Base-by-base conservation (phyloP, 2,329 filamentous ascomycete genomes). In the Ceratocystis papillata region DNA sequence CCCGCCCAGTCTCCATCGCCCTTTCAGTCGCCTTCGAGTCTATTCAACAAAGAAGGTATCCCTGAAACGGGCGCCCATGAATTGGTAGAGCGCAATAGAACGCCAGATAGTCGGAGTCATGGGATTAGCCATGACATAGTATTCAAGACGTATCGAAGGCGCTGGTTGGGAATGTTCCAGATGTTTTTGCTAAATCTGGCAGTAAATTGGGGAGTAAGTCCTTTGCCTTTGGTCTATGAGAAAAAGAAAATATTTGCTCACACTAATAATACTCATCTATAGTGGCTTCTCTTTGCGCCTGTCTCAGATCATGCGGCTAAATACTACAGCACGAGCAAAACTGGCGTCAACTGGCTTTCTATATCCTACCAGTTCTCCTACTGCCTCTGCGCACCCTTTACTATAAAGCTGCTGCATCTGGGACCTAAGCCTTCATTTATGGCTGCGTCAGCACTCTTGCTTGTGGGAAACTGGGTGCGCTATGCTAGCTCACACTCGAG, bases 271-370 rank as follows among this genome's bases (percentile, higher is more conserved):
- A 50, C 37, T 60, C 30, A 33, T 66, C 63, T 68, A 28, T 70
- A 91, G 89, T 97, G 93, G 93, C 83, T 97, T 71, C 94, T 91
- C 5, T 96, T 91, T 75, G 88, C 92, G 1, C 88, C 93, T 50
- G 86, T 96, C 41, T 90, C 90, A 1, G 83, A 83, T 44, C 84
- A 87, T 25, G 82, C 90, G 1, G 85, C 91, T 0, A 71, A 79
- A 28, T 96, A 91, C 78, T 97, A 95, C 73, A 70, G 78, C 63
- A 89, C 92, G 12, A 81, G 81, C 44, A 86, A 92, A 72, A 86
- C 83, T 17, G 83, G 83, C 41, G 87, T 97, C 76, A 97, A 97
- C 76, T 97, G 94, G 94, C 81, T 96, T 69, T 91, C 87, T 72
- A 97, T 88, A 0, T 87, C 81, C 48, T 96, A 95, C 73, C 80